A percentile compares a stretch with the other conserved stretches of the same genome.
Conservation (phyloP, 805 yeast species). For the Myxozyma sirexii region DNA sequence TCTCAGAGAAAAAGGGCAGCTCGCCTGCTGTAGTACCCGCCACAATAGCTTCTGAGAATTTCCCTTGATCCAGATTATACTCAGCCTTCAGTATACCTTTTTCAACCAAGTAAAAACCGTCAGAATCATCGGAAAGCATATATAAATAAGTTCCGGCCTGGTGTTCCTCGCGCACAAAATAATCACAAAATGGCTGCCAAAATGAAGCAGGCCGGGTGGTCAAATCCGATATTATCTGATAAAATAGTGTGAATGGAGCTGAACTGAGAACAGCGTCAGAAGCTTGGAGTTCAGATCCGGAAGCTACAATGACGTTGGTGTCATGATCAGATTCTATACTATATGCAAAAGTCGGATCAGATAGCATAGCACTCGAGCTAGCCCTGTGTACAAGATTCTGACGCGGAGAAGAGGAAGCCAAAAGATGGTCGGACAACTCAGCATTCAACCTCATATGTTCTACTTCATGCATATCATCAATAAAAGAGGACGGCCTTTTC, state of each 20-base stretch:
- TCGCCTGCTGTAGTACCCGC: conserved; percentile 81
- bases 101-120: conserved; percentile 64
- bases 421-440: neutral
- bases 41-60: conserved; percentile 51
- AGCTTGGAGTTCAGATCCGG: neutral
- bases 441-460: neutral
- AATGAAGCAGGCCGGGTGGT: conserved; percentile 54
- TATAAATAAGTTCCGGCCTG: conserved; percentile 52
- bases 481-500: neutral
- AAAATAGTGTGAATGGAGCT: conserved; percentile 60
- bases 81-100: conserved; percentile 57
- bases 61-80: conserved; percentile 53
- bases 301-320: neutral
- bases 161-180: conserved; percentile 54
- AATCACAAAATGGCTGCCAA: conserved; percentile 67
- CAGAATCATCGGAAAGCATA: conserved; percentile 50
- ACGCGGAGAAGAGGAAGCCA: conserved; percentile 17
- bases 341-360: conserved; percentile 24
- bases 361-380: conserved; percentile 14
- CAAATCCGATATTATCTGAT: conserved; percentile 66
- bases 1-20: conserved; percentile 45
- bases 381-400: conserved; percentile 16
- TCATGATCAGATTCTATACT: neutral
- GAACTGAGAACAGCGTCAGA: too few species aligned
- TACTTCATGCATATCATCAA: neutral